phyloP scores from a whole-genome alignment of 768 basidiomycete genomes.

The Amylocystis lapponica region DNA sequence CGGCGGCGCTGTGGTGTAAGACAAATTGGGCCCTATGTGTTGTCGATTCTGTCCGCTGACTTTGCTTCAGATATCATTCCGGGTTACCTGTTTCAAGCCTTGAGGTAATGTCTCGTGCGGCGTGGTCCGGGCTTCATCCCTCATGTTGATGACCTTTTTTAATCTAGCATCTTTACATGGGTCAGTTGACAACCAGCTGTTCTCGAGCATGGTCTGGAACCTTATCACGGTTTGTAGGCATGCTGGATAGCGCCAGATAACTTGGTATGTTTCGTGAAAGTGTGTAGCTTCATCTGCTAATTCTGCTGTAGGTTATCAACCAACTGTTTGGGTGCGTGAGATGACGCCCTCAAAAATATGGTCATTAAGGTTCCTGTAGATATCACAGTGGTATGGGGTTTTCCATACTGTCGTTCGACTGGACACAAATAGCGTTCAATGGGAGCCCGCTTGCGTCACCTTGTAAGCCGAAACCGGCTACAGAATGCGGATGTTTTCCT shows the following conservation, averaged over 20 bases:
- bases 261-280: constrained; percentile 27
- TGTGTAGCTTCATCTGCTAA: not conserved
- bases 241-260: constrained; percentile 63
- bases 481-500: too few species aligned
- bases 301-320: constrained; percentile 41
- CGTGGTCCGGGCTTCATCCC: not conserved
- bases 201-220: not conserved
- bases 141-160: not conserved
- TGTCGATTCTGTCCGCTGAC: not conserved
- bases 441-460: constrained; percentile 49
- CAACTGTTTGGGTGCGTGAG: constrained; percentile 46
- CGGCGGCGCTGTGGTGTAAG: constrained; percentile 35
- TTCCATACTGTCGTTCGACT: constrained; percentile 71
- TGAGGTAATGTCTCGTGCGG: constrained; percentile 33
- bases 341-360: constrained; percentile 18
- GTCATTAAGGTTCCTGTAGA: constrained; percentile 51
- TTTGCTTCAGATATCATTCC: constrained; percentile 44
- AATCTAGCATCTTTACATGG: constrained; percentile 42
- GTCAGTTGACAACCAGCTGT: constrained; percentile 25
- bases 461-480: too few species aligned
- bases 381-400: constrained; percentile 35
- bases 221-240: constrained; percentile 33
- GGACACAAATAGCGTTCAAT: constrained; percentile 69
- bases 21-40: not conserved
- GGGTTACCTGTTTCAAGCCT: constrained; percentile 50